Conservation (phyloP, 169 alveolate species). For the Eimeria brunetti region DNA sequence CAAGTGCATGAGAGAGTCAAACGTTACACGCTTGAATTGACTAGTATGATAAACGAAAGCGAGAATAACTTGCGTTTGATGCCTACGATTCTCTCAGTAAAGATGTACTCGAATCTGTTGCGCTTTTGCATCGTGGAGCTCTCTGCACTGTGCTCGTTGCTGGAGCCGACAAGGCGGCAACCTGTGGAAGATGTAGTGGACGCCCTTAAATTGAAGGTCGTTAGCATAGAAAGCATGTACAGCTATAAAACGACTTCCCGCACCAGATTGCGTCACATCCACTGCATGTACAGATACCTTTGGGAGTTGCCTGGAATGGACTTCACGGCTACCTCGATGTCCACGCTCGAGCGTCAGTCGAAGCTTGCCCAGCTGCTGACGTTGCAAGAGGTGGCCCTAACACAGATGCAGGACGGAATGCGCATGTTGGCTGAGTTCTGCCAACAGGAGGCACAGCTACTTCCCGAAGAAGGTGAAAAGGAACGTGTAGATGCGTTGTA, state of each 20-base stretch:
- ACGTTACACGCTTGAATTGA: not conserved
- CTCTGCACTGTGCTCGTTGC: constrained; percentile 12
- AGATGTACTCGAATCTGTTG: not conserved
- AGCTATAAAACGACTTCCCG: not conserved
- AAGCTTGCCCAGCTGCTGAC: not conserved
- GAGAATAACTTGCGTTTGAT: not conserved
- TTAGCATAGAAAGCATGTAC: not conserved
- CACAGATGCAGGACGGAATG: not conserved
- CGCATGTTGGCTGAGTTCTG: not conserved
- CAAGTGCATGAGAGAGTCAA: not conserved
- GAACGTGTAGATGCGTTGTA: not conserved
- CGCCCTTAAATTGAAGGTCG: not conserved
- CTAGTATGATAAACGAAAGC: not conserved
- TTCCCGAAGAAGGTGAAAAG: not conserved
- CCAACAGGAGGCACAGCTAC: no score
- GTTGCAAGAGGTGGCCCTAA: not conserved
- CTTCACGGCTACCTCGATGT: not conserved
- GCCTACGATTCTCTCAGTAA: not conserved
- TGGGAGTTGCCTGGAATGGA: not conserved
- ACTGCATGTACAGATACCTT: not conserved
- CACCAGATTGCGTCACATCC: not conserved
- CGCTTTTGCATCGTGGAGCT: not conserved
- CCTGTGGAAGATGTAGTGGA: not conserved
- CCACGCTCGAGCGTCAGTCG: not conserved
- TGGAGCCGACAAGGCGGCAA: not conserved